A percentile compares a stretch with the other conserved stretches of the same genome.
Evolutionary conservation across 2,329 filamentous ascomycete species (phyloP).

Genomic region (Colletotrichum cordylinicola): DNA sequence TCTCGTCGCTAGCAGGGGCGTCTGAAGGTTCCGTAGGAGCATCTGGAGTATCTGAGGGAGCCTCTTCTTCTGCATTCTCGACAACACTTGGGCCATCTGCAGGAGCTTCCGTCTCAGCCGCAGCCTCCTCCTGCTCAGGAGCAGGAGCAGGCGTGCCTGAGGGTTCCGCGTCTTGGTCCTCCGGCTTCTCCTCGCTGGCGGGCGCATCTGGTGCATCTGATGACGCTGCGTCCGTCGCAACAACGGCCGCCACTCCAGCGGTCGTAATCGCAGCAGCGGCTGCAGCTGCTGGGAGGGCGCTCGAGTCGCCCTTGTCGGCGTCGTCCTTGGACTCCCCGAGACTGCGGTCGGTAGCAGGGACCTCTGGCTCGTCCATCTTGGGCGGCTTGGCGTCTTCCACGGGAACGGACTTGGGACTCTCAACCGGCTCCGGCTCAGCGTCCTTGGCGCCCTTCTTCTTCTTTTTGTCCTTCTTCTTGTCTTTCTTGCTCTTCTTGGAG

Average conservation of each 20-base stretch:
- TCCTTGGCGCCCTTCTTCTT: slow-evolving; percentile 22
- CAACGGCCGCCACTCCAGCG: neutral
- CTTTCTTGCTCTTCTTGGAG: slow-evolving; percentile 20
- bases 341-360: neutral
- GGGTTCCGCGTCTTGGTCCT: neutral
- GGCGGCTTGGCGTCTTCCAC: neutral
- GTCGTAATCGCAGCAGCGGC: neutral
- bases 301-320: neutral
- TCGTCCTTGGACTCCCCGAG: neutral
- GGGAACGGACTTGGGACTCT: neutral
- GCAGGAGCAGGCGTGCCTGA: neutral
- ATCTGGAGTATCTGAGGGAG: neutral
- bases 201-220: neutral
- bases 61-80: neutral
- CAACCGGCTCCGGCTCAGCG: neutral
- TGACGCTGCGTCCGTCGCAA: neutral
- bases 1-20: neutral
- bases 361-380: neutral
- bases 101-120: neutral
- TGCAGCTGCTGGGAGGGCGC: neutral
- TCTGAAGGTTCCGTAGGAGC: neutral
- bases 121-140: neutral
- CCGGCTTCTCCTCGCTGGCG: neutral
- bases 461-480: slow-evolving; percentile 22
- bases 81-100: neutral